These are phyloP conservation scores for Cryptosporidium meleagridis DNA, from an alignment of 169 alveolate genomes.

Conservation along the genomic window DNA sequence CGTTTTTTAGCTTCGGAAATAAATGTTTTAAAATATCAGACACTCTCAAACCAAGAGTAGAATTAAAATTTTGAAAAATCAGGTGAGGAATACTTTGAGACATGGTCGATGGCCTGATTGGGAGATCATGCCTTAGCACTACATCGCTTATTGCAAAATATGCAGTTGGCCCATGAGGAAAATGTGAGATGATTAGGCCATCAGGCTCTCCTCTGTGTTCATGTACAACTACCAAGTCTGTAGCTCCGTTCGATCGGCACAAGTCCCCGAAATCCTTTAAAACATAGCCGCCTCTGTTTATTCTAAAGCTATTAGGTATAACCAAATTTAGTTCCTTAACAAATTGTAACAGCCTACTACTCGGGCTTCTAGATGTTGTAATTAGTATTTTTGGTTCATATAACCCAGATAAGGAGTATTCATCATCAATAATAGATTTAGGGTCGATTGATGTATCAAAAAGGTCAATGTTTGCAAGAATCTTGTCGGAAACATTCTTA, in stretches of 20 bases:
- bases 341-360: conserved; percentile 93
- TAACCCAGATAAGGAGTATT: conserved; percentile 88
- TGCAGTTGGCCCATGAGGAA: conserved; percentile 99
- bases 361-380: conserved; percentile 97
- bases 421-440: conserved; percentile 91
- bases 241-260: conserved; percentile 92
- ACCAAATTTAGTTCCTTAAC: conserved; percentile 95
- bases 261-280: conserved; percentile 93
- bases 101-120: conserved; percentile 94
- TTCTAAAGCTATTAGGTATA: conserved; percentile 94
- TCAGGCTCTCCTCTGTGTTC: conserved; percentile 98
- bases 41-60: conserved; percentile 93
- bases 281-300: conserved; percentile 96
- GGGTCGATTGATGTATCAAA: conserved; percentile 89
- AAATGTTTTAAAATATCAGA: conserved; percentile 91
- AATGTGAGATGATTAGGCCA: conserved; percentile 96
- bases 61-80: conserved; percentile 93
- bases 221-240: conserved; percentile 93
- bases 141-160: conserved; percentile 95
- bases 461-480: conserved; percentile 85
- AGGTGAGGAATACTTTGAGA: conserved; percentile 97
- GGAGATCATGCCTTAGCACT: conserved; percentile 96
- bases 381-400: conserved; percentile 94
- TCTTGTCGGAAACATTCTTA: conserved; percentile 83
- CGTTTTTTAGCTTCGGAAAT: conserved; percentile 92